Evolutionary conservation across 2,329 filamentous ascomycete species (phyloP).

Genomic region (Xylaria sp.): DNA sequence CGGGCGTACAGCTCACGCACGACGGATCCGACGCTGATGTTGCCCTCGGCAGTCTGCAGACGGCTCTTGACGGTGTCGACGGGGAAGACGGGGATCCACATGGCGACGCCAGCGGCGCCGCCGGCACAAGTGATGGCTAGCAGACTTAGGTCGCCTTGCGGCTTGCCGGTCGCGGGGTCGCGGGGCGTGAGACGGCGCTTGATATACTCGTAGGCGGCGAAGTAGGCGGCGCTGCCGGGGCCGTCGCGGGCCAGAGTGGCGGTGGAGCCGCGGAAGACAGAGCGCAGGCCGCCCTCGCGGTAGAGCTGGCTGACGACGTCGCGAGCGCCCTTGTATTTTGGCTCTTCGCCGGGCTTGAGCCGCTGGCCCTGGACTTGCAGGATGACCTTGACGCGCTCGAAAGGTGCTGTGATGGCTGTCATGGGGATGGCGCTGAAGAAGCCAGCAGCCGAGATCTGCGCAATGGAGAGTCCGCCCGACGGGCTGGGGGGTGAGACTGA

Average conservation of each 20-base stretch:
- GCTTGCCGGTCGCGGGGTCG: conserved; percentile 73
- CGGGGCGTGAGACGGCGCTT: conserved; percentile 86
- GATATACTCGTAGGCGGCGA: conserved; percentile 95
- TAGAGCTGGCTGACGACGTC: conserved; percentile 96
- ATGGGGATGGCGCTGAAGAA: conserved; percentile 98
- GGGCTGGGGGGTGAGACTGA: conserved; percentile 67
- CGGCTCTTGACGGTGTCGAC: conserved; percentile 96
- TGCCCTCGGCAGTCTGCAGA: conserved; percentile 88
- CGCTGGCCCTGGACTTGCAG: conserved; percentile 94
- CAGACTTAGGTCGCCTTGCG: conserved; percentile 78
- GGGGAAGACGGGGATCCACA: conserved; percentile 99
- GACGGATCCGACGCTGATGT: conserved; percentile 78
- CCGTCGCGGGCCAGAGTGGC: conserved; percentile 95
- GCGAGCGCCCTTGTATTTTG: conserved; percentile 82
- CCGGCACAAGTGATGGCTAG: conserved; percentile 84
- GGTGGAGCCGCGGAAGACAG: conserved; percentile 87
- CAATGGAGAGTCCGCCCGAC: conserved; percentile 76
- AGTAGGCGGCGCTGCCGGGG: conserved; percentile 92
- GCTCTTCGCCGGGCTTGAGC: conserved; percentile 86
- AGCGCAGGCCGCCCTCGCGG: conserved; percentile 84
- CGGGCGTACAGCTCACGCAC: conserved; percentile 81
- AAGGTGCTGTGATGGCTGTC: conserved; percentile 97
- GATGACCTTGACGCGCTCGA: conserved; percentile 98
- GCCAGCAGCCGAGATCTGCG: conserved; percentile 86
- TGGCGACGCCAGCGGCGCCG: conserved; percentile 89